Base-by-base conservation (phyloP, 2,329 filamentous ascomycete species). In the Plectosphaerella sp. region DNA sequence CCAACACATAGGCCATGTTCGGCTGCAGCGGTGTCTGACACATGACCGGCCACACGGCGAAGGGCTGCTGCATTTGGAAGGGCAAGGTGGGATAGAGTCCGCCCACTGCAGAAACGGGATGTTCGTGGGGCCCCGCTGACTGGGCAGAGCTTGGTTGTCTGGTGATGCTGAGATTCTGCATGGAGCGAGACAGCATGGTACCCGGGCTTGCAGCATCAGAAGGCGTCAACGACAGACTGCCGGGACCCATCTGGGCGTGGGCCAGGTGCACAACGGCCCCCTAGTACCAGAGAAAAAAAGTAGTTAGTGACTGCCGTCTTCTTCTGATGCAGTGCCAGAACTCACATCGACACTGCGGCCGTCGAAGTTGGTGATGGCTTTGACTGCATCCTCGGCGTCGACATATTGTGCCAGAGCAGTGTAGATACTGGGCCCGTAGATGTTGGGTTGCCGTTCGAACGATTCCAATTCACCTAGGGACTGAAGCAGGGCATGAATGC, bases 41-140 rank as follows among this genome's bases (percentile, higher is more conserved):
- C 52, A 72, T 57, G 36, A 70, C 55, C 3, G 69, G 68, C 48
- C 67, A 68, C 61, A 69, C 61, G 5, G 64, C 51, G 43, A 65
- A 59, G 5, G 61, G 54, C 18, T 62, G 54, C 16, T 60, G 62
- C 1, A 60, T 48, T n/a, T 59, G 58, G 11, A 63, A 47, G 7
- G 58, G 56, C 6, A 55, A 35, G 12, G 55, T 16, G 3, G 56
- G 28, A 20, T 52, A 57, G 3, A 39, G 43, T 5, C 48, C 36
- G 20, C 16, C 36, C 4, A 42, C n/a, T 16, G 22, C 51, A 4
- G 43, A 5, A 2, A 50, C 18, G 25, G 42, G 10, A 11, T 28
- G 16, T 18, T 24, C 24, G 11, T 52, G 53, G 14, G 43, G 42
- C 18, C 20, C 7, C 33, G 50, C n/a, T 25, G 50, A 6, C 4